These are phyloP conservation scores for Cyberlindnera misumaiensis DNA, from an alignment of 805 yeast species.

Conservation along the genomic window DNA sequence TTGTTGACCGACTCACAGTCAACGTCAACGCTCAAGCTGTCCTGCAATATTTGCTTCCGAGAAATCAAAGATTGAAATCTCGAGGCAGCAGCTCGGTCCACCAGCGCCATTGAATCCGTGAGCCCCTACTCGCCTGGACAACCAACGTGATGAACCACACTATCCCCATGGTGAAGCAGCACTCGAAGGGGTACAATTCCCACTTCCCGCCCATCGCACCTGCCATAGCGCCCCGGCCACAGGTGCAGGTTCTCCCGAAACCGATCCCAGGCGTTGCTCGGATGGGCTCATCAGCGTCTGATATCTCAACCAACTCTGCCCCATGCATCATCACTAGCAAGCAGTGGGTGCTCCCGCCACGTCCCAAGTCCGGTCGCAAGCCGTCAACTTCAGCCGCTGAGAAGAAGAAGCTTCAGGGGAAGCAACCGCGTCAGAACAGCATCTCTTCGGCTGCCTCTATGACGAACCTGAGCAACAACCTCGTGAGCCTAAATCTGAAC, in stretches of 20 bases:
- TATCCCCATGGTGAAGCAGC: slow-evolving; percentile 11
- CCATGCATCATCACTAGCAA: slow-evolving; percentile 44
- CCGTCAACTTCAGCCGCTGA: slow-evolving; percentile 23
- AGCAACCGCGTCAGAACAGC: not conserved
- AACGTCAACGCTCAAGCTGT: too few species aligned
- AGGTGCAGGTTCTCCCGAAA: slow-evolving; percentile 17
- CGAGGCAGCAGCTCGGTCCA: too few species aligned
- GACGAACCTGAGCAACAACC: slow-evolving; percentile 10
- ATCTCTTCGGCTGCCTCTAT: slow-evolving; percentile 1
- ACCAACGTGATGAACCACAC: slow-evolving; percentile 6
- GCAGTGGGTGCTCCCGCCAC: slow-evolving; percentile 78
- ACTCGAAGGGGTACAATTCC: slow-evolving; percentile 8
- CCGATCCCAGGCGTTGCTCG: slow-evolving; percentile 4
- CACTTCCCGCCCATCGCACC: slow-evolving; percentile 16
- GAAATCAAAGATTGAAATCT: too few species aligned
- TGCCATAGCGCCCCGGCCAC: slow-evolving; percentile 17
- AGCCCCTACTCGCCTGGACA: not conserved
- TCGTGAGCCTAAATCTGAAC: slow-evolving; percentile 12
- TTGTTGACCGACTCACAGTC: too few species aligned
- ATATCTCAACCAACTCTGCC: slow-evolving; percentile 1
- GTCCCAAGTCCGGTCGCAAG: slow-evolving; percentile 69
- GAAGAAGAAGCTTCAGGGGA: slow-evolving; percentile 9
- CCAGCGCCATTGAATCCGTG: not conserved
- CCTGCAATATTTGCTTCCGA: too few species aligned
- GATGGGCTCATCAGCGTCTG: not conserved